phyloP scores from a whole-genome alignment of 2,329 filamentous ascomycete genomes.

The Arthroderma sp. region DNA sequence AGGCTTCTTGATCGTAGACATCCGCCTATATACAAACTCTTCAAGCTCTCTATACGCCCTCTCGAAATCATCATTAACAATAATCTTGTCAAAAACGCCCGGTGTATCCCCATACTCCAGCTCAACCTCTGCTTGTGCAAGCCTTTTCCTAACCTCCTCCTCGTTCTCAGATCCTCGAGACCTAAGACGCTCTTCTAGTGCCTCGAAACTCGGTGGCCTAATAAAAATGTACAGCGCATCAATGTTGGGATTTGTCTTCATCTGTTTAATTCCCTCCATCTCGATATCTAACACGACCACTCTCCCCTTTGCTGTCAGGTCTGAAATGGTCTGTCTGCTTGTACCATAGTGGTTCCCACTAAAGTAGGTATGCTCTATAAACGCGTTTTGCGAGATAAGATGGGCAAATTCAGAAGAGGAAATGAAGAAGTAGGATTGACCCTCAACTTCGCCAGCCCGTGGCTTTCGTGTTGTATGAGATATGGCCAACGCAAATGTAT shows the following conservation, averaged over 20 bases:
- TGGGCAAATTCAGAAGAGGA: slow-evolving; percentile 47
- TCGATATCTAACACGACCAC: slow-evolving; percentile 79
- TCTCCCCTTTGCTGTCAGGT: slow-evolving; percentile 20
- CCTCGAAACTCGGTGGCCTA: slow-evolving; percentile 56
- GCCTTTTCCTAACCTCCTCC: slow-evolving; percentile 50
- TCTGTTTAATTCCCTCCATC: slow-evolving; percentile 80
- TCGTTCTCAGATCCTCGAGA: slow-evolving; percentile 60
- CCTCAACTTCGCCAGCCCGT: slow-evolving; percentile 58
- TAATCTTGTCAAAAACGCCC: slow-evolving; percentile 47
- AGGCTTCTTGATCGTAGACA: too few species aligned
- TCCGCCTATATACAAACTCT: slow-evolving; percentile 14
- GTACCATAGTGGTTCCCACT: slow-evolving; percentile 72
- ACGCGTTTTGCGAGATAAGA: slow-evolving; percentile 50
- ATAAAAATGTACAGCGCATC: slow-evolving; percentile 68
- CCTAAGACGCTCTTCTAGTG: slow-evolving; percentile 56
- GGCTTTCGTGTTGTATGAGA: slow-evolving; percentile 55
- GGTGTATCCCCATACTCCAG: slow-evolving; percentile 53
- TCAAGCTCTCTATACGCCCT: slow-evolving; percentile 38
- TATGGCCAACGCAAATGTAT: slow-evolving; percentile 18
- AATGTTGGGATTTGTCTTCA: slow-evolving; percentile 52
- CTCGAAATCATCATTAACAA: slow-evolving; percentile 48
- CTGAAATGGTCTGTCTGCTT: slow-evolving; percentile 36
- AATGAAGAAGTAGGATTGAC: slow-evolving; percentile 64
- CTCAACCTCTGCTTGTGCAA: slow-evolving; percentile 55
- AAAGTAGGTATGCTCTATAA: slow-evolving; percentile 72